Conservation (phyloP, 306 rosid genomes). For the Astragalus membranaceus region DNA sequence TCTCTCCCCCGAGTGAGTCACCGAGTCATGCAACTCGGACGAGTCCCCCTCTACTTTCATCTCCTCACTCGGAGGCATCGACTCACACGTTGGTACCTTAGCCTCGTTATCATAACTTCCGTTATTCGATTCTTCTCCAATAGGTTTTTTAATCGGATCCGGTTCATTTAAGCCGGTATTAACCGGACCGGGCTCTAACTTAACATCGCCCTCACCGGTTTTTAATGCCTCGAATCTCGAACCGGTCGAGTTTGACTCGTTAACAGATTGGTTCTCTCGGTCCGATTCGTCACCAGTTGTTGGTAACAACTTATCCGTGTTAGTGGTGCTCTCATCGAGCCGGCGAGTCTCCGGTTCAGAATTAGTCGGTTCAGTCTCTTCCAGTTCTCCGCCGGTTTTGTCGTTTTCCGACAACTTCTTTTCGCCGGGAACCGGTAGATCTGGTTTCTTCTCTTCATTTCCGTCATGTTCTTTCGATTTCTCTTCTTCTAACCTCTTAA, state of each 20-base stretch:
- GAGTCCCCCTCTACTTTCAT: constrained; percentile 39
- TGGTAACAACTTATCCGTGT: constrained; percentile 11
- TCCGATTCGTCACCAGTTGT: constrained; percentile 48
- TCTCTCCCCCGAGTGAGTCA: constrained; percentile 49
- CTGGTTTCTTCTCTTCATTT: constrained; percentile 41
- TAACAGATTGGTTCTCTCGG: constrained; percentile 69
- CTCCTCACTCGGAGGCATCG: constrained; percentile 40
- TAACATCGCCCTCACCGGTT: constrained; percentile 19
- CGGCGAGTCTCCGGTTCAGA: constrained; percentile 30
- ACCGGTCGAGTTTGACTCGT: constrained; percentile 79
- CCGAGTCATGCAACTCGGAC: constrained; percentile 58
- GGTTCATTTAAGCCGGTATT: constrained; percentile 19
- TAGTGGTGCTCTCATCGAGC: constrained; percentile 18
- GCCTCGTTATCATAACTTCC: constrained; percentile 56
- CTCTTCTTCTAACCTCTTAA: constrained; percentile 61
- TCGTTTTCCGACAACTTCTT: constrained; percentile 39
- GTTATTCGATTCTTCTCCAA: constrained; percentile 51
- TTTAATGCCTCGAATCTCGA: constrained; percentile 45
- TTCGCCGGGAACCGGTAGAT: constrained; percentile 46
- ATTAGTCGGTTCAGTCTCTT: constrained; percentile 16
- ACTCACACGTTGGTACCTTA: constrained; percentile 34
- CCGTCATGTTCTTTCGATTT: constrained; percentile 31
- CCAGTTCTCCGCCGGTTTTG: constrained; percentile 34
- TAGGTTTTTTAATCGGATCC: constrained; percentile 26
- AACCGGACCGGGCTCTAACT: constrained; percentile 8